Evolutionary conservation across 176 grass and related monocot species (phyloP).

Genomic region (Luzula sylvatica): DNA sequence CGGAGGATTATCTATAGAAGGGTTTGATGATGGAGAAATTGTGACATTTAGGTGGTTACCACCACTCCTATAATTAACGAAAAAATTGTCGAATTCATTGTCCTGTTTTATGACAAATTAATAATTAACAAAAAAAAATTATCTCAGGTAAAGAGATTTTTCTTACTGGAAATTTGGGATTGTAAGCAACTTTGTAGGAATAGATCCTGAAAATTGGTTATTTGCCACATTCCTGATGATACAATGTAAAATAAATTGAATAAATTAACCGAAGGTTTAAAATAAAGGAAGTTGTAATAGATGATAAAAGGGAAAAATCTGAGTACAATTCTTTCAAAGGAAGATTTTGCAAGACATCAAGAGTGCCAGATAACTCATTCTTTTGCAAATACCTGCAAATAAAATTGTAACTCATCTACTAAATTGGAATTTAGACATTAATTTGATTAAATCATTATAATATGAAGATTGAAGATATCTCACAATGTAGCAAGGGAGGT

Average conservation of each 20-base stretch:
- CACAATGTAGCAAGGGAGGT: slow-evolving; percentile 28
- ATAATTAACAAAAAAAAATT: background rate
- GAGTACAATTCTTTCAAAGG: slow-evolving; percentile 95
- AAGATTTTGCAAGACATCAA: slow-evolving; percentile 79
- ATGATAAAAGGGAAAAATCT: too few species aligned
- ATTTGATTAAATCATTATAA: background rate
- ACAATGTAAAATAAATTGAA: slow-evolving; percentile 17
- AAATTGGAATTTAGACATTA: too few species aligned
- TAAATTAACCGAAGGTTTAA: slow-evolving; percentile 2
- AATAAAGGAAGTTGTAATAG: background rate
- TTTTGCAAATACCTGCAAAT: slow-evolving; percentile 68
- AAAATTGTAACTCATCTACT: background rate
- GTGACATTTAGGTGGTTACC: slow-evolving; percentile 30
- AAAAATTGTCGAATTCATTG: background rate
- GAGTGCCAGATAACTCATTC: slow-evolving; percentile 62
- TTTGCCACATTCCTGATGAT: slow-evolving; percentile 81
- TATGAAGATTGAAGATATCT: slow-evolving; percentile 6
- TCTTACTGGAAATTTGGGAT: slow-evolving; percentile 87
- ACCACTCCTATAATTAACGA: slow-evolving; percentile 26
- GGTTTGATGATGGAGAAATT: slow-evolving; percentile 27
- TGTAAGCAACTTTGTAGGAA: slow-evolving; percentile 65
- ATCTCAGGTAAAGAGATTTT: background rate
- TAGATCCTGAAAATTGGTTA: slow-evolving; percentile 80
- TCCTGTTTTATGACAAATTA: background rate
- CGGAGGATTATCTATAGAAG: background rate